phyloP scores from a whole-genome alignment of 805 yeast genomes.

The Starmera quercuum region DNA sequence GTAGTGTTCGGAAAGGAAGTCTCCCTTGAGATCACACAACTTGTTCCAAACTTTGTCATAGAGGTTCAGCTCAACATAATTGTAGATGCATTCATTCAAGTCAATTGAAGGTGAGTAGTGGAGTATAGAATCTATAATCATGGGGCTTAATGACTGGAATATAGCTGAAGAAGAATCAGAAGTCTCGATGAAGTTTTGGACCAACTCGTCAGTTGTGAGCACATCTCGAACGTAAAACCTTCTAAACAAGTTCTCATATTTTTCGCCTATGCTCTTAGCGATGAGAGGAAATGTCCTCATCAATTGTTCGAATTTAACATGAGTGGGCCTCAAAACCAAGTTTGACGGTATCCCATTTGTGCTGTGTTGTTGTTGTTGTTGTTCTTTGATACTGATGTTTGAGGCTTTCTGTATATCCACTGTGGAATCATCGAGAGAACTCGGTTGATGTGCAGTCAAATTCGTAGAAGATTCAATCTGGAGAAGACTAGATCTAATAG shows the following conservation, averaged over 20 bases:
- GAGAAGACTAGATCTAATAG: slow-evolving; percentile 4
- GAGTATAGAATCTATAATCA: slow-evolving; percentile 17
- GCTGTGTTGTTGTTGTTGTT: background rate
- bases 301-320: slow-evolving; percentile 29
- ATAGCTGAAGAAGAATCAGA: slow-evolving; percentile 20
- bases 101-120: slow-evolving; percentile 32
- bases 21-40: slow-evolving; percentile 21
- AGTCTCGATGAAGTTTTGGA: slow-evolving; percentile 19
- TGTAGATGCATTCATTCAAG: slow-evolving; percentile 48
- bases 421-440: background rate
- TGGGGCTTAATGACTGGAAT: slow-evolving; percentile 18
- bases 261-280: slow-evolving; percentile 28
- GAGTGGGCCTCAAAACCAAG: slow-evolving; percentile 1
- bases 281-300: slow-evolving; percentile 31
- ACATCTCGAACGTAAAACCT: slow-evolving; percentile 27
- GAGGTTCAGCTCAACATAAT: slow-evolving; percentile 63
- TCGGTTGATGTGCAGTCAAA: slow-evolving; percentile 1
- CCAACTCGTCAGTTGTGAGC: slow-evolving; percentile 18
- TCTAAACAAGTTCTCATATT: slow-evolving; percentile 31
- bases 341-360: background rate
- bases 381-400: background rate
- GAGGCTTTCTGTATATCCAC: background rate
- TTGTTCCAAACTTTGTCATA: slow-evolving; percentile 61
- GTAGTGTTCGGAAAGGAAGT: slow-evolving; percentile 14
- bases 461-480: slow-evolving; percentile 5